These are phyloP conservation scores for Blepharisma stoltei DNA, from an alignment of 73 alveolate species.

Conservation along the genomic window DNA sequence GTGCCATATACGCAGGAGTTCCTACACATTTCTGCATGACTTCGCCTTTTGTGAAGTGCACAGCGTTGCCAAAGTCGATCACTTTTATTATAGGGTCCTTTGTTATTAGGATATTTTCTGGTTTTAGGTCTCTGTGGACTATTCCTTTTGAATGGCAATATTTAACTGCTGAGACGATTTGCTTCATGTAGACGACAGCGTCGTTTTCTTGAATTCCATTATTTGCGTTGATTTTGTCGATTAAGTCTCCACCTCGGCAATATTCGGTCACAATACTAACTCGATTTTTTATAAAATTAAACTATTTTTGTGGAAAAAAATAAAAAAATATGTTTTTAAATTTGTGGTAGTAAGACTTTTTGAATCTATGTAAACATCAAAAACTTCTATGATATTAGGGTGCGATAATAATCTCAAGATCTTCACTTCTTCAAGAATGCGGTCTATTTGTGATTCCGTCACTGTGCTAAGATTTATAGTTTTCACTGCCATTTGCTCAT, in stretches of 20 bases:
- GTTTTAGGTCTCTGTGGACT: constrained; percentile 34
- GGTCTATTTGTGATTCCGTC: too few species aligned
- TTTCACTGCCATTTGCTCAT: too few species aligned
- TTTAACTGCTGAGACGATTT: constrained; percentile 49
- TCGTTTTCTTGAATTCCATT: constrained; percentile 43
- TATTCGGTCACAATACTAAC: neutral
- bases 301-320: too few species aligned
- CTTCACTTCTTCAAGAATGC: too few species aligned
- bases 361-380: too few species aligned
- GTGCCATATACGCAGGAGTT: neutral
- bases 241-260: neutral
- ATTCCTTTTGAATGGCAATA: constrained; percentile 47
- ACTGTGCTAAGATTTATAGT: too few species aligned
- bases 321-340: too few species aligned
- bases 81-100: neutral
- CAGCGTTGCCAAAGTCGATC: neutral
- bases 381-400: too few species aligned
- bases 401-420: too few species aligned
- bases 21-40: neutral
- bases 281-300: too few species aligned
- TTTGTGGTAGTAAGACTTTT: too few species aligned
- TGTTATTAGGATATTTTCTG: neutral
- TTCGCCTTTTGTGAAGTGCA: neutral
- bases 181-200: constrained; percentile 42
- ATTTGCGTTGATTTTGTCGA: neutral